Percentiles rank a stretch among this genome's conserved stretches.
Conservation (phyloP, 768 basidiomycete species). For the Xerocomellus chrysenteron region DNA sequence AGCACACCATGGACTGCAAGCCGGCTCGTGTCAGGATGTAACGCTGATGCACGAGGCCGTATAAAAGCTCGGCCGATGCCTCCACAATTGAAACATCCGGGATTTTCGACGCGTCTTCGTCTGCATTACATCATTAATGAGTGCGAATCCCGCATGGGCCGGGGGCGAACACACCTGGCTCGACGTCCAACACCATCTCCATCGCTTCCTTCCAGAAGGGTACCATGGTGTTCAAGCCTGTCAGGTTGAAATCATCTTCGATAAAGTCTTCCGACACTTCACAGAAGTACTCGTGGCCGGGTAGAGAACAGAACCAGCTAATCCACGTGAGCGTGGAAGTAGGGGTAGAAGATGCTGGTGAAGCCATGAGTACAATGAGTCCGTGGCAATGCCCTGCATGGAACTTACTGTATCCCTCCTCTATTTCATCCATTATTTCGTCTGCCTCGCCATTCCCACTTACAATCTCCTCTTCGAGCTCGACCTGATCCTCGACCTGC, state of each 20-base stretch:
- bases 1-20: slow-evolving; percentile 85
- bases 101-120: slow-evolving; percentile 93
- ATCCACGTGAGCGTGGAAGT: slow-evolving; percentile 95
- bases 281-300: slow-evolving; percentile 97
- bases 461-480: slow-evolving; percentile 58
- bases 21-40: slow-evolving; percentile 95
- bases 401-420: slow-evolving; percentile 76
- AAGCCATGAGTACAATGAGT: slow-evolving; percentile 18
- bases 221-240: slow-evolving; percentile 91
- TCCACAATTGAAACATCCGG: slow-evolving; percentile 99
- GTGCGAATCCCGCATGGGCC: slow-evolving; percentile 9
- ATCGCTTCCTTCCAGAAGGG: slow-evolving; percentile 99
- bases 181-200: slow-evolving; percentile 99
- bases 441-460: slow-evolving; percentile 64
- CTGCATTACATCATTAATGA: slow-evolving; percentile 35
- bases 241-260: slow-evolving; percentile 98
- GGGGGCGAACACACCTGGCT: slow-evolving; percentile 72
- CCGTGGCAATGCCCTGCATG: slow-evolving; percentile 2
- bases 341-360: slow-evolving; percentile 80
- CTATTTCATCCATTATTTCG: slow-evolving; percentile 73
- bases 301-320: slow-evolving; percentile 93
- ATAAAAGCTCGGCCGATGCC: slow-evolving; percentile 94
- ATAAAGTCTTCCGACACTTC: slow-evolving; percentile 99
- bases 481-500: slow-evolving; percentile 48
- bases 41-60: slow-evolving; percentile 96